phyloP scores from a whole-genome alignment of 2,329 filamentous ascomycete species.

The Fusarium armeniacum region DNA sequence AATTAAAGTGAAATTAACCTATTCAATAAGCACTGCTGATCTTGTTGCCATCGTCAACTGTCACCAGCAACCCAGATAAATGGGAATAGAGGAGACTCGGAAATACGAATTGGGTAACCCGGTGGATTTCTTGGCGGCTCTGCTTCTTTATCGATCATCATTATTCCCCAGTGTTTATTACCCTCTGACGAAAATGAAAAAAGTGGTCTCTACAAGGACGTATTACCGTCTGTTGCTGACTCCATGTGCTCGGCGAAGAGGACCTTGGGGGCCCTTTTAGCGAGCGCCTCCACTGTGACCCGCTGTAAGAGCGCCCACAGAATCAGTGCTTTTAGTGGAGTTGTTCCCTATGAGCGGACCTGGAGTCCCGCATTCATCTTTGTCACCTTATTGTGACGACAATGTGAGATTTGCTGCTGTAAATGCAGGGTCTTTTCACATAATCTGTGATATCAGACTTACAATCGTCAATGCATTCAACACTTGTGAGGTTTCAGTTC shows the following conservation, averaged over 20 bases:
- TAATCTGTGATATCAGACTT: neutral
- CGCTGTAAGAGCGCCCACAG: neutral
- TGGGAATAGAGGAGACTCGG: neutral
- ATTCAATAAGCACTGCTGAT: conserved; percentile 8
- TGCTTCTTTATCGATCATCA: neutral
- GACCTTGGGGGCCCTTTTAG: neutral
- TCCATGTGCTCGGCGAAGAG: neutral
- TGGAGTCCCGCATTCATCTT: conserved; percentile 7
- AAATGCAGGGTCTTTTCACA: conserved; percentile 1
- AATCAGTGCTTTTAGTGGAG: conserved; percentile 2
- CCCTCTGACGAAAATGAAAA: neutral
- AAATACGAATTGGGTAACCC: conserved; percentile 2
- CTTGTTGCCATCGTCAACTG: neutral
- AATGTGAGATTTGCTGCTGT: neutral
- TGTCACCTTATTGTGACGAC: conserved; percentile 15
- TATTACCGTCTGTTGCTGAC: neutral
- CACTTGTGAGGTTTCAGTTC: neutral
- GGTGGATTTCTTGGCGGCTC: conserved; percentile 7
- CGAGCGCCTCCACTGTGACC: neutral
- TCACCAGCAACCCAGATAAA: neutral
- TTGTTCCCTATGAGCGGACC: neutral
- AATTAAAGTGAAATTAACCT: conserved; percentile 12
- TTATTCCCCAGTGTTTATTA: neutral
- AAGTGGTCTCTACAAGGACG: neutral
- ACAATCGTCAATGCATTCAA: neutral